These are phyloP conservation scores for Fusarium sp. DNA, from an alignment of 2,329 filamentous ascomycete genomes.

Conservation along the genomic window DNA sequence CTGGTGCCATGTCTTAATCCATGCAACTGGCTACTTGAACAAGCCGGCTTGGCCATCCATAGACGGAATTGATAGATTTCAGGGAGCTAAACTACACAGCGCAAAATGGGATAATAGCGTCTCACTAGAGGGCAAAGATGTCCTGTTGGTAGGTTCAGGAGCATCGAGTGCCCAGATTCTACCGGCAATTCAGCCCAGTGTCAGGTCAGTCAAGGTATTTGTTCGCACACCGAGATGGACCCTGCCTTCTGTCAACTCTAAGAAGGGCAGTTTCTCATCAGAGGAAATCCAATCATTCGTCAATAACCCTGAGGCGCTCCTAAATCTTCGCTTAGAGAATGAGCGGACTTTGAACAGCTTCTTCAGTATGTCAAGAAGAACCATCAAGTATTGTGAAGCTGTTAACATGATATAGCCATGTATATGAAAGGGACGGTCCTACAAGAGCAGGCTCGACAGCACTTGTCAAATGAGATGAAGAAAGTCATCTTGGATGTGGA, in stretches of 20 bases:
- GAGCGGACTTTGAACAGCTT: constrained; percentile 17
- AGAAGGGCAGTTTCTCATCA: background rate
- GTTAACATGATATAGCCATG: constrained; percentile 3
- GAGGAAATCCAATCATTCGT: constrained; percentile 6
- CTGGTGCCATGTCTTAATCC: constrained; percentile 14
- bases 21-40: constrained; percentile 21
- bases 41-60: constrained; percentile 11
- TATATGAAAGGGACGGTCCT: constrained; percentile 17
- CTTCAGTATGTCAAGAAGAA: background rate
- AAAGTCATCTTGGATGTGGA: constrained; percentile 2
- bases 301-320: background rate
- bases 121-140: constrained; percentile 6
- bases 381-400: background rate
- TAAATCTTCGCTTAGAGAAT: constrained; percentile 6
- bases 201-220: constrained; percentile 12
- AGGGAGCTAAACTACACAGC: constrained; percentile 10
- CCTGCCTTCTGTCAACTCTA: constrained; percentile 19
- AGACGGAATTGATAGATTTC: constrained; percentile 5
- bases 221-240: constrained; percentile 18
- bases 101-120: constrained; percentile 5
- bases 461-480: constrained; percentile 14
- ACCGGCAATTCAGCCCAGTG: constrained; percentile 2
- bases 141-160: constrained; percentile 14
- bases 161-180: constrained; percentile 20
- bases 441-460: constrained; percentile 7